Percentiles rank a stretch among this genome's conserved stretches.
phyloP scores from a whole-genome alignment of 352 stramenopile genomes.

The Phytophthora ramorum region DNA sequence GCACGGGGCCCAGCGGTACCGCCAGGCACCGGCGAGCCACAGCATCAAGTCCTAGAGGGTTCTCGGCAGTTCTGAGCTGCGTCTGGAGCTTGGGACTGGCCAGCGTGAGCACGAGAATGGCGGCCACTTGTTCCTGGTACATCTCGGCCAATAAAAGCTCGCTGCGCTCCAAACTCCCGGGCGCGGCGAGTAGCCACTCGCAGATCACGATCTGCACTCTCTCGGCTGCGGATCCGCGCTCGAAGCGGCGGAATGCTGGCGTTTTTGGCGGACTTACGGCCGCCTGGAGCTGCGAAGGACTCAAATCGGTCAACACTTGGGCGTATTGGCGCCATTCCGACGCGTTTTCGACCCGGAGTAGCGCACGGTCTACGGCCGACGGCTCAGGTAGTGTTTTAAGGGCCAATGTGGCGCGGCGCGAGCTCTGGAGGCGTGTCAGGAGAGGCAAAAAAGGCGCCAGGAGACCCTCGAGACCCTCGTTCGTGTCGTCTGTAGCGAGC shows the following conservation, averaged over 20 bases:
- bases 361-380: conserved; percentile 24
- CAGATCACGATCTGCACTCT: conserved; percentile 48
- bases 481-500: conserved; percentile 10
- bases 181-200: conserved; percentile 34
- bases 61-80: conserved; percentile 17
- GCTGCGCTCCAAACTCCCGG: conserved; percentile 31
- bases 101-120: conserved; percentile 55
- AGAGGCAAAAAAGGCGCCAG: conserved; percentile 57
- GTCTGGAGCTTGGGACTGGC: conserved; percentile 41
- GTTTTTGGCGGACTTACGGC: not conserved
- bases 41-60: conserved; percentile 13
- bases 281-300: conserved; percentile 33
- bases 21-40: conserved; percentile 32
- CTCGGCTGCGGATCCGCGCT: conserved; percentile 40
- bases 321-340: conserved; percentile 57
- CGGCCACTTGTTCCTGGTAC: conserved; percentile 62
- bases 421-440: conserved; percentile 52
- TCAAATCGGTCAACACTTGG: conserved; percentile 40
- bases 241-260: conserved; percentile 57
- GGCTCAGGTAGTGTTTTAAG: not conserved
- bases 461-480: conserved; percentile 23
- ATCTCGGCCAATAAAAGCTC: conserved; percentile 65
- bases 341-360: conserved; percentile 47
- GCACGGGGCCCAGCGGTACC: conserved; percentile 46
- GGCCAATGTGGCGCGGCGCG: conserved; percentile 14